Evolutionary conservation across 2,329 filamentous ascomycete genomes (phyloP).

Genomic region (Monosporascus sp.): DNA sequence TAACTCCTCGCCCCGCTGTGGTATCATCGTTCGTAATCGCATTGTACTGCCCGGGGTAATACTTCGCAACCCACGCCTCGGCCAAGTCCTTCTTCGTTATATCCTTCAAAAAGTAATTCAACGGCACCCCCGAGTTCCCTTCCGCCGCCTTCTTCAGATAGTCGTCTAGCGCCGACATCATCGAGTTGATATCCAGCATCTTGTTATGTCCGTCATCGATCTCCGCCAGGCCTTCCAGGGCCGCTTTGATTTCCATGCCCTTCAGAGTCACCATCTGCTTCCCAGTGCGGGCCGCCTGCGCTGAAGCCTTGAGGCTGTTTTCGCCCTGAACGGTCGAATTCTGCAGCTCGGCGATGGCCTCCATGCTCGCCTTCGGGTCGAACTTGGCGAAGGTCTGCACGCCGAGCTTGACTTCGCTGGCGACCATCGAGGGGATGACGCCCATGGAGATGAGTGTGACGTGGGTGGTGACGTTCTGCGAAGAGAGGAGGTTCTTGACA

Average conservation of each 20-base stretch:
- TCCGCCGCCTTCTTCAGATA: slow-evolving; percentile 13
- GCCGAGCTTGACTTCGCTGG: slow-evolving; percentile 8
- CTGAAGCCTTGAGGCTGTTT: slow-evolving; percentile 5
- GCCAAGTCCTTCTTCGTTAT: slow-evolving; percentile 12
- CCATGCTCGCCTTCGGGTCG: slow-evolving; percentile 6
- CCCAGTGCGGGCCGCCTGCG: slow-evolving; percentile 7
- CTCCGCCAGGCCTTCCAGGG: slow-evolving; percentile 5
- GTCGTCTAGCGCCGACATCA: slow-evolving; percentile 14
- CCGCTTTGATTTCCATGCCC: slow-evolving; percentile 4
- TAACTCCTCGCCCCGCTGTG: too few species aligned
- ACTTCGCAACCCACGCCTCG: slow-evolving; percentile 13
- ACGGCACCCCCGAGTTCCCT: slow-evolving; percentile 8
- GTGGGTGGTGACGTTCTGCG: slow-evolving; percentile 8
- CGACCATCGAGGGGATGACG: slow-evolving; percentile 10
- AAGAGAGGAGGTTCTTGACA: slow-evolving; percentile 9
- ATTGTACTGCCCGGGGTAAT: slow-evolving; percentile 8
- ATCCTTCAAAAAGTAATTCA: slow-evolving; percentile 13
- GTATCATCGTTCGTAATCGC: slow-evolving; percentile 7
- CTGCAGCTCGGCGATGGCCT: slow-evolving; percentile 6
- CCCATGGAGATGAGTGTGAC: slow-evolving; percentile 9
- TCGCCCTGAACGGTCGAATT: slow-evolving; percentile 6
- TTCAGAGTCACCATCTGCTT: slow-evolving; percentile 7
- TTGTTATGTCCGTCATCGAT: slow-evolving; percentile 13
- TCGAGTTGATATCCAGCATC: slow-evolving; percentile 13
- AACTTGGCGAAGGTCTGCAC: slow-evolving; percentile 8